Evolutionary conservation across 2,329 filamentous ascomycete genomes (phyloP).

Genomic region (Aspergillus floridensis): DNA sequence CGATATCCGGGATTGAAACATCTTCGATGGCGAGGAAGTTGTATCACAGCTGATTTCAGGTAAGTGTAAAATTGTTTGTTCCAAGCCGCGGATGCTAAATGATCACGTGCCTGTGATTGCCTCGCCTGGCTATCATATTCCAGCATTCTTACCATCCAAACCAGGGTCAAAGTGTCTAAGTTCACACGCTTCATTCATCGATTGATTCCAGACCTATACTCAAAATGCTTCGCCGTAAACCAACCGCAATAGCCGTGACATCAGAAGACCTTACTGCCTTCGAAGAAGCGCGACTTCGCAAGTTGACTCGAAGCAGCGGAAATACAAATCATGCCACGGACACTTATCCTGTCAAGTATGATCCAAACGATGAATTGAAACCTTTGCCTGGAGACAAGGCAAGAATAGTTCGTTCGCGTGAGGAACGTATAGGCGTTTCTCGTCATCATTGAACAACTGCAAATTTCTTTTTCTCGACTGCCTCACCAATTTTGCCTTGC

Average conservation of each 20-base stretch:
- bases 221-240: conserved; percentile 51
- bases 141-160: too few species aligned
- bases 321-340: conserved; percentile 21
- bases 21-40: conserved; percentile 15
- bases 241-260: conserved; percentile 51
- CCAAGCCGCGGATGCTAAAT: not conserved
- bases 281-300: conserved; percentile 42
- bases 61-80: conserved; percentile 1
- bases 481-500: not conserved
- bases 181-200: not conserved
- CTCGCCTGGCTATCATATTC: too few species aligned
- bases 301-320: conserved; percentile 28
- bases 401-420: conserved; percentile 45
- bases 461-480: not conserved
- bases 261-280: conserved; percentile 49
- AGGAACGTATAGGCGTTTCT: conserved; percentile 46
- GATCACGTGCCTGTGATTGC: conserved; percentile 6
- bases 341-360: conserved; percentile 29
- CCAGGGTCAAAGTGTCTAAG: too few species aligned
- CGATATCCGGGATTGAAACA: conserved; percentile 27
- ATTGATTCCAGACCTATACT: not conserved
- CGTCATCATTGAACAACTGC: conserved; percentile 20
- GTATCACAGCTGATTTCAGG: not conserved
- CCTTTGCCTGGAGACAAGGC: conserved; percentile 50
- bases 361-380: conserved; percentile 52